Evolutionary conservation across 2,329 filamentous ascomycete genomes (phyloP), one percentile per base, ranked within the genome.

Genomic region (Sphaerulina musiva): DNA sequence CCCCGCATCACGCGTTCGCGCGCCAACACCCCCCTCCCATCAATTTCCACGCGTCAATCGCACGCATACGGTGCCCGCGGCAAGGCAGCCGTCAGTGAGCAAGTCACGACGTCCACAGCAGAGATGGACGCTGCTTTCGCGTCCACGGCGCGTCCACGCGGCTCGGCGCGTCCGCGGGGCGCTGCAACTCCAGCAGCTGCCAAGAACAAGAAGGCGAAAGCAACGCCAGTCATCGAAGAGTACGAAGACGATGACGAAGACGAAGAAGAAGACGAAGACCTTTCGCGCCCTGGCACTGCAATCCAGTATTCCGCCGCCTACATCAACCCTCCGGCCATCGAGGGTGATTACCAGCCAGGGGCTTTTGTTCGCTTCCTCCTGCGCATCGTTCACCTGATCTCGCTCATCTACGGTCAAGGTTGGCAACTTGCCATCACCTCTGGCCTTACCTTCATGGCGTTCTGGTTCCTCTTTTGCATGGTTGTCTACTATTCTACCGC

Each of bases 51-150:
- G n/a, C 55, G 51, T 14, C 53, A 54, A 20, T 60, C 58, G 14
- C 52, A 55, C 49, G 56, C 58, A 46, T 61, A 61, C 44, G 59
- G 59, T 45, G 52, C 59, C 8, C 52, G 39, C 38, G 59, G 59
- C 45, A 59, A 56, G 41, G 57, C 57, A 26, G 31, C 53, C 6
- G 32, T 59, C n/a, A 36, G 46, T 17, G n/a, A 45, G n/a, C 59
- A 61, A 45, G 55, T 59, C 31, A 51, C 50, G 3, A 51, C 53
- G 6, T 51, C 49, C 9, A 39, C 23, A n/a, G 48, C 50, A 9
- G 50, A 57, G 8, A 42, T 61, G 23, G 53, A 59, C 23, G 52
- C 57, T 12, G 57, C 52, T 9, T 61, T 61, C 41, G 36, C 47
- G 4, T 59, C 36, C 17, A 55, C 52, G 10, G 46, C 46, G 8